Base-by-base conservation (phyloP, 169 alveolate species). In the Plasmodium chabaudi region DNA sequence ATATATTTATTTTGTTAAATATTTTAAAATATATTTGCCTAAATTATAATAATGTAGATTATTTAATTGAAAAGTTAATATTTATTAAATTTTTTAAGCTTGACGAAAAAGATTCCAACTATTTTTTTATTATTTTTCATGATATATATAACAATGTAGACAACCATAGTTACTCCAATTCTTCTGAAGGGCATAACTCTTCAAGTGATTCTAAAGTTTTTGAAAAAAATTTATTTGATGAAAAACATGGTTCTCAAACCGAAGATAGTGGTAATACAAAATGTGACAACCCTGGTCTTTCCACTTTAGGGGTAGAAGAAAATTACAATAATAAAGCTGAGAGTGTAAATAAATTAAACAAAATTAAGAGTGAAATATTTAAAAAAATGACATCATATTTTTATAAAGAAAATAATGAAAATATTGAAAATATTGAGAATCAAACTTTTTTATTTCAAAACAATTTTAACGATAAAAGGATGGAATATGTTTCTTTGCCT, bases 101-200 rank as follows among this genome's bases (percentile, higher is more conserved):
- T 1, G 84, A 79, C 10, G 90, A 79, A 69, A 51, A 79, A 39
- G 90, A 79, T 39, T 53, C 44, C 9, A 79, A 79, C 67, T 79
- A 65, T 61, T 79, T 79, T 46, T 79, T 79, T 23, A 67, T 64
- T 13, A 60, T 79, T 5, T 79, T 79, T 17, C 69, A 79, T 46
- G 90, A 79, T 55, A 9, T 79, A 17, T 79, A 79, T 21, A 79
- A 79, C 39, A 27, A 68, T 55, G 42, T 79, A 5, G 23, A 70
- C 9, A 82, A 79, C n/a, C n/a, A n/a, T n/a, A n/a, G n/a, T n/a
- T n/a, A n/a, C n/a, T n/a, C n/a, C n/a, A n/a, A n/a, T n/a, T n/a
- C n/a, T n/a, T n/a, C n/a, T n/a, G n/a, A n/a, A n/a, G n/a, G n/a
- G n/a, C n/a, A n/a, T n/a, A n/a, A n/a, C n/a, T n/a, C n/a, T n/a